Evolutionary conservation across 1,284 basidiomycete species (phyloP).

Genomic region (Thecaphora thlaspeos): DNA sequence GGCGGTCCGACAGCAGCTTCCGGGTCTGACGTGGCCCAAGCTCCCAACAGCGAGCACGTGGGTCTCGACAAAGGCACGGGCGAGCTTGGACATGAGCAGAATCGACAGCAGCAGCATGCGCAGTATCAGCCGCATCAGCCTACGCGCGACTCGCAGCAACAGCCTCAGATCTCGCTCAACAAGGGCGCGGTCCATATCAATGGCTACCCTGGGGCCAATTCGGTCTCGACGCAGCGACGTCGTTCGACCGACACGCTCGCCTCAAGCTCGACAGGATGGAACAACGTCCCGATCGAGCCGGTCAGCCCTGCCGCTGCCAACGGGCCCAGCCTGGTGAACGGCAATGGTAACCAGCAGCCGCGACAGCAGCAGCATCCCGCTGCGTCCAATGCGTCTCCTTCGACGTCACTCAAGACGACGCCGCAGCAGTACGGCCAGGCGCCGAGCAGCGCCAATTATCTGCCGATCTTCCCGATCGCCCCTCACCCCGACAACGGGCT

Average conservation of each 20-base stretch:
- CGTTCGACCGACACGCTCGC: slow-evolving; percentile 15
- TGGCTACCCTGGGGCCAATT: slow-evolving; percentile 5
- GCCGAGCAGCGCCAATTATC: slow-evolving; percentile 15
- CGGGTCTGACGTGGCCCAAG: too few relatives aligned
- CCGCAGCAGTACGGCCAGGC: not conserved
- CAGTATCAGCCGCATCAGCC: not conserved
- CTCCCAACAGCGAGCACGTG: too few relatives aligned
- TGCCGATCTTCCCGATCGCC: slow-evolving; percentile 33
- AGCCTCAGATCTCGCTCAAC: slow-evolving; percentile 1
- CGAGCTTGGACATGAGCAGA: too few relatives aligned
- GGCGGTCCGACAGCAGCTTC: too few relatives aligned
- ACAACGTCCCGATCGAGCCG: slow-evolving; percentile 10
- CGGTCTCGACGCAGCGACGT: not conserved
- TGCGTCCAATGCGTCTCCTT: slow-evolving; percentile 1
- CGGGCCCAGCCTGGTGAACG: not conserved
- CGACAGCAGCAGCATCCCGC: slow-evolving; percentile 1
- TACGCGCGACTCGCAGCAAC: slow-evolving; percentile 6
- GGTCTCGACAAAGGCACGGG: too few relatives aligned
- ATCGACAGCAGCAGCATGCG: not conserved
- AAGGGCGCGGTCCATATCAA: slow-evolving; percentile 2
- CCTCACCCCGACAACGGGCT: slow-evolving; percentile 36
- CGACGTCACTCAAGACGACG: slow-evolving; percentile 3
- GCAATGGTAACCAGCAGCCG: slow-evolving; percentile 3
- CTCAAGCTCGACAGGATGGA: slow-evolving; percentile 24
- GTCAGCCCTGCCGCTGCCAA: slow-evolving; percentile 2